These are phyloP conservation scores for Metschnikowia cubensis DNA, from an alignment of 805 yeast species.

Conservation along the genomic window DNA sequence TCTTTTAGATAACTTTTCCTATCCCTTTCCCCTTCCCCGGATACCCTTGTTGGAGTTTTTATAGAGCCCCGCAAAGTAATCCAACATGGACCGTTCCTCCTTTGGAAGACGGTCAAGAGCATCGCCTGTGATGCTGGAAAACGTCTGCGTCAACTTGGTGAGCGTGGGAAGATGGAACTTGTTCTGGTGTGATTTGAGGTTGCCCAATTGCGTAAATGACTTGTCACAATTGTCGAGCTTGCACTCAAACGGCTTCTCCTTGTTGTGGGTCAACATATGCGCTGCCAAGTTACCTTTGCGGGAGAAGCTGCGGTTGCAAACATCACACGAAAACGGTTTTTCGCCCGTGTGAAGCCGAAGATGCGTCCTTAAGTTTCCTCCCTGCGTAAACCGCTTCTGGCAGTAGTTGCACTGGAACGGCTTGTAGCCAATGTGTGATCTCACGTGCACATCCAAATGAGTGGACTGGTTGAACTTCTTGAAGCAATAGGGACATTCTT, in stretches of 20 bases:
- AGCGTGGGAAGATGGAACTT: constrained; percentile 76
- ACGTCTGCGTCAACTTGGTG: constrained; percentile 57
- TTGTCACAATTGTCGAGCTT: constrained; percentile 78
- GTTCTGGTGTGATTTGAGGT: constrained; percentile 91
- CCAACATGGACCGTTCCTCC: constrained; percentile 64
- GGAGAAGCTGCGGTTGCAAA: constrained; percentile 74
- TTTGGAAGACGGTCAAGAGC: constrained; percentile 46
- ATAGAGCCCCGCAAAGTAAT: constrained; percentile 77
- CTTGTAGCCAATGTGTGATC: constrained; percentile 83
- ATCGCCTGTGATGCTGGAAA: constrained; percentile 57
- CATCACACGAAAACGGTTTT: constrained; percentile 78
- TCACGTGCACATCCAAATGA: constrained; percentile 82
- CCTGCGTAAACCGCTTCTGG: constrained; percentile 80
- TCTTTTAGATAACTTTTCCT: not conserved
- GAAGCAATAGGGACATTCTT: constrained; percentile 72
- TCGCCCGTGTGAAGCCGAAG: constrained; percentile 86
- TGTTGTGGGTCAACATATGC: constrained; percentile 77
- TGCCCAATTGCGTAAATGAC: constrained; percentile 87
- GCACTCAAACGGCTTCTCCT: constrained; percentile 75
- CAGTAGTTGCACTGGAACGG: constrained; percentile 80
- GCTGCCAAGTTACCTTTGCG: constrained; percentile 91
- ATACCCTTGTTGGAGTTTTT: constrained; percentile 89
- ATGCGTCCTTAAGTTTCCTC: constrained; percentile 86
- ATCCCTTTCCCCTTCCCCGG: constrained; percentile 75
- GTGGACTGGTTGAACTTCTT: constrained; percentile 86